Evolutionary conservation across 2,329 filamentous ascomycete species (phyloP).

Genomic region (Fusarium scirpi): DNA sequence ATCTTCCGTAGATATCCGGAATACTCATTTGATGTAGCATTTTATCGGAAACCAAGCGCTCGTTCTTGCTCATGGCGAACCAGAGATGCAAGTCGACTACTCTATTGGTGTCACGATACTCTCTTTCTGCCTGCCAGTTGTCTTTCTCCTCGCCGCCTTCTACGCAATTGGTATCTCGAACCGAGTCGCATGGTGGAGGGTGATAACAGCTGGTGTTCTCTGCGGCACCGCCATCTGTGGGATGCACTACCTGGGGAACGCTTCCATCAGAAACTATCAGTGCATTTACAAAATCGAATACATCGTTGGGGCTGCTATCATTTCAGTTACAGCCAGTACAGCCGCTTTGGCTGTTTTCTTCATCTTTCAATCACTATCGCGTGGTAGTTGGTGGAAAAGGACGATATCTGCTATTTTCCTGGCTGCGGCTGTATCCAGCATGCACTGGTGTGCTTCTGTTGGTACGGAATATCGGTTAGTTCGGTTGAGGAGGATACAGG

Average conservation of each 20-base stretch:
- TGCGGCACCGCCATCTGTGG: constrained; percentile 81
- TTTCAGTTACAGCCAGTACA: constrained; percentile 78
- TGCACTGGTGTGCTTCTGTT: constrained; percentile 85
- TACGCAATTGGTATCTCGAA: constrained; percentile 73
- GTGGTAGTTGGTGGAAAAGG: constrained; percentile 81
- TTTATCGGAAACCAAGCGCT: constrained; percentile 25
- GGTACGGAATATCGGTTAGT: constrained; percentile 76
- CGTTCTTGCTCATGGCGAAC: background rate
- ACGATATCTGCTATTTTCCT: constrained; percentile 74
- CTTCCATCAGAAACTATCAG: constrained; percentile 82
- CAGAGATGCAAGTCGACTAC: constrained; percentile 16
- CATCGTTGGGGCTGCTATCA: constrained; percentile 75
- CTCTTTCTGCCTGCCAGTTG: constrained; percentile 55
- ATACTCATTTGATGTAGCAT: background rate
- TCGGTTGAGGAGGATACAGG: constrained; percentile 49
- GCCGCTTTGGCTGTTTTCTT: constrained; percentile 82
- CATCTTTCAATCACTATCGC: constrained; percentile 79
- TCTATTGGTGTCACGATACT: constrained; percentile 12
- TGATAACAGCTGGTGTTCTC: constrained; percentile 73
- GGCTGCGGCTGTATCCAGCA: constrained; percentile 82
- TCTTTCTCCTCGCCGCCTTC: constrained; percentile 81
- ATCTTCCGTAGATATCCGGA: background rate
- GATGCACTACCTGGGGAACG: constrained; percentile 89
- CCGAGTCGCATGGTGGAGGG: constrained; percentile 67
- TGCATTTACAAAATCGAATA: constrained; percentile 70